These are phyloP conservation scores for Boletus vinaceobasis DNA, from an alignment of 768 basidiomycete genomes.

Conservation along the genomic window DNA sequence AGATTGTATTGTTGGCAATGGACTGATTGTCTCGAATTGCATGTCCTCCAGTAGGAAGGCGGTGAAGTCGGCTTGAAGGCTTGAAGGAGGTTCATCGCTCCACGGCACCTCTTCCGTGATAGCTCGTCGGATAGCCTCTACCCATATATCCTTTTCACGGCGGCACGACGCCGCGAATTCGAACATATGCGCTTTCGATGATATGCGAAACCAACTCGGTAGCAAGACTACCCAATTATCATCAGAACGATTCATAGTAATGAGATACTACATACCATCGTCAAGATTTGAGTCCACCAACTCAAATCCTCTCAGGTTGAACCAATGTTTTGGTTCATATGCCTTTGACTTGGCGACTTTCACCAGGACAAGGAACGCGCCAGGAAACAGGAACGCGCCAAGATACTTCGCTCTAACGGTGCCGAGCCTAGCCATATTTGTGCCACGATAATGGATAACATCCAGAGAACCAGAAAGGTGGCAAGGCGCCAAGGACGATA, in stretches of 20 bases:
- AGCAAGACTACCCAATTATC: slow-evolving; percentile 54
- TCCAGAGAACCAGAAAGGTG: slow-evolving; percentile 83
- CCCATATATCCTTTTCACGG: slow-evolving; percentile 86
- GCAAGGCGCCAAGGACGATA: slow-evolving; percentile 75
- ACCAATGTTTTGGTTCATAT: slow-evolving; percentile 90
- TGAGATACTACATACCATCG: slow-evolving; percentile 63
- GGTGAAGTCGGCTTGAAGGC: slow-evolving; percentile 48
- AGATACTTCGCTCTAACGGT: slow-evolving; percentile 80
- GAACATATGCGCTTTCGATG: slow-evolving; percentile 65
- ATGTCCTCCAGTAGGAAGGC: slow-evolving; percentile 35
- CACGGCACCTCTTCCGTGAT: slow-evolving; percentile 42
- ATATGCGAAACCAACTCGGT: slow-evolving; percentile 78
- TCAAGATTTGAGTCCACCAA: slow-evolving; percentile 64
- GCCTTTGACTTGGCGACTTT: slow-evolving; percentile 77
- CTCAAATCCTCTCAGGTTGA: slow-evolving; percentile 71
- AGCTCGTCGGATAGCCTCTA: slow-evolving; percentile 60
- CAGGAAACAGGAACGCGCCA: slow-evolving; percentile 83
- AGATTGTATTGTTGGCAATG: slow-evolving; percentile 54
- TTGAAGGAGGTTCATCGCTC: slow-evolving; percentile 62
- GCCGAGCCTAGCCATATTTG: slow-evolving; percentile 40
- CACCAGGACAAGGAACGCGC: slow-evolving; percentile 82
- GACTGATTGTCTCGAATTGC: slow-evolving; percentile 38
- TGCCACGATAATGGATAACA: slow-evolving; percentile 68
- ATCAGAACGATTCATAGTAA: slow-evolving; percentile 2
- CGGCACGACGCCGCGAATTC: slow-evolving; percentile 84